Base-by-base conservation (phyloP, 1,139 yeast genomes). In the Geotrichum cucujoidarum region DNA sequence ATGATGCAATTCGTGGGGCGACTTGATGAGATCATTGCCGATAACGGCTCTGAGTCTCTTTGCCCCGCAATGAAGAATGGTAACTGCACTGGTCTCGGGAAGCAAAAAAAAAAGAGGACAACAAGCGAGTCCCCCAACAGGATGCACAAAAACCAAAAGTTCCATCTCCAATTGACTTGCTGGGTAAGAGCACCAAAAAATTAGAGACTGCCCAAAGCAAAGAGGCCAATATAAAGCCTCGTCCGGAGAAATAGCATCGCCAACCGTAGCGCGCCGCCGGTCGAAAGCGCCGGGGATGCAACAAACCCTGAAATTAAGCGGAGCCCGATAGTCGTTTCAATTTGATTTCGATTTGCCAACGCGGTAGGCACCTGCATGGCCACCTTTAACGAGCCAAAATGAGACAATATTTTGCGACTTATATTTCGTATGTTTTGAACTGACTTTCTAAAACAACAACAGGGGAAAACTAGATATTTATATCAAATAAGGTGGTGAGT, bases 221-320 rank as follows among this genome's bases (percentile, higher is more conserved):
- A 80, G 59, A 71, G 38, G 57, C 67, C 79, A 22, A 81, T 52
- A 27, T 53, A 49, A 31, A 60, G 32, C 2, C 54, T 51, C 8
- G n/a, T 53, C 38, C 11, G 48, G 50, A 1, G 57, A 60, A 34
- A 53, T 22, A 25, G 64, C 52, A 66, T 89, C 97, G 51, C 83
- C 75, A 53, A 88, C 76, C 2, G 95, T 80, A 51, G 95, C 97
- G n/a, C n/a, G 51, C 90, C 94, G 11, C 92, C 95, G 56, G 86
- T 80, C 2, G 95, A 81, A 61, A 89, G 72, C 0, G 95, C 89
- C 4, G 96, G 96, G 4, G 92, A 80, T 0, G 94, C 87, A 50
- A 84, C 73, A 27, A 83, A 72, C 2, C 97, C 97, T 34, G 88
- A 76, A 57, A 89, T 77, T 62, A 88, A 84, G 57, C 97, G 73